Base-by-base conservation (phyloP, 805 yeast species). In the Kodamaea lidongshanica region DNA sequence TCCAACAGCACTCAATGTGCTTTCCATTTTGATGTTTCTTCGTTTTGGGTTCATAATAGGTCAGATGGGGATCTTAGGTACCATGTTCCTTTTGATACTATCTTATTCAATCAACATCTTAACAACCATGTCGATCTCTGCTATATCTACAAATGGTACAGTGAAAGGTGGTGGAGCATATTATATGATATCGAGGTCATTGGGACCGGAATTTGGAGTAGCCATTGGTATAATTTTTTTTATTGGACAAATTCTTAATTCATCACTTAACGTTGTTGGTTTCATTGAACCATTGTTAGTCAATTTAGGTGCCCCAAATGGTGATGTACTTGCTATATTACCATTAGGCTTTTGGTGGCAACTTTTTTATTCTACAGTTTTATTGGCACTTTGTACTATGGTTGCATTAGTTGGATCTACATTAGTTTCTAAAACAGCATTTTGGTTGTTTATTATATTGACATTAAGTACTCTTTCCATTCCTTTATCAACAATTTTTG, bases 121-220 rank as follows among this genome's bases (percentile, higher is more conserved):
- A 33, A 92, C 98, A 0, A 85, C 95, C 0, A 57, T 92, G 42
- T 84, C 95, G 12, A 78, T 92, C 35, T 83, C 95, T 33, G 98
- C 98, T 1, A 92, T 92, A 38, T 86, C 96, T 2, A 92, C 99
- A 2, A 92, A 92, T 50, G 99, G 99, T 13, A 86, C 94, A 0
- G 97, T 92, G 3, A 74, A 87, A 43, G 97, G 97, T 9, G 99
- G 99, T 10, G 99, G 99, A 27, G 96, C 97, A 0, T 92, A 92
- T 52, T 92, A 87, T 48, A 92, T 92, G 96, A 86, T 92, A 37
- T 82, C 95, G 19, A 69, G 99, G 42, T 80, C 95, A 19, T 61
- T 92, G 38, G 99, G 99, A 0, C 96, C 96, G 3, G 99, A 92
- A 52, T 92, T 92, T 57, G 99, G 99, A 16, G 98, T 98, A 3